Evolutionary conservation across 257 asterid genomes (phyloP).

Genomic region (Cinchona pubescens): DNA sequence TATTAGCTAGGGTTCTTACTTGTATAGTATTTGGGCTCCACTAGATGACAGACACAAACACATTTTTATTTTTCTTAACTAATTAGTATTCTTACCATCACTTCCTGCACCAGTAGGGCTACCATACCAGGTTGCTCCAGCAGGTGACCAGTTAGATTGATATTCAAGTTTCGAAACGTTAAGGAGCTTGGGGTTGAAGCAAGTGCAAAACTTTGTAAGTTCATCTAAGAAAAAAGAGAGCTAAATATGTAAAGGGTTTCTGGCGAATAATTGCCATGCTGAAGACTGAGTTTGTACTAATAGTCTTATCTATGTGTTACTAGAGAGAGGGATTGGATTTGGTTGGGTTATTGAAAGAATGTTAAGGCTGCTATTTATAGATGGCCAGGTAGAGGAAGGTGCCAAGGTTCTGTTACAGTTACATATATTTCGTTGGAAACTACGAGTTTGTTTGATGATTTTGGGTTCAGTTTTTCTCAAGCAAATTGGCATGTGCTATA

Average conservation of each 20-base stretch:
- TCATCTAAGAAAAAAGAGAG: conserved; percentile 31
- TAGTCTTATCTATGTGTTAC: neutral
- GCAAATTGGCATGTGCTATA: neutral
- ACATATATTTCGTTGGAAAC: neutral
- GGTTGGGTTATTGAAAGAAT: neutral
- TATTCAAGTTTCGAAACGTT: conserved; percentile 34
- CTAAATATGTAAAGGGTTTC: conserved; percentile 13
- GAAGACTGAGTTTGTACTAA: neutral
- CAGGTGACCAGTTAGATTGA: conserved; percentile 56
- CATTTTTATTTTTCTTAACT: neutral
- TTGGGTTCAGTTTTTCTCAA: neutral
- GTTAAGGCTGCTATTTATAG: conserved; percentile 20
- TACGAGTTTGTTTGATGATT: neutral
- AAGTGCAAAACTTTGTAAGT: conserved; percentile 33
- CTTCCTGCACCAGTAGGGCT: conserved; percentile 77
- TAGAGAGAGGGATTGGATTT: neutral
- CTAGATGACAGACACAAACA: neutral
- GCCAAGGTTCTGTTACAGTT: neutral
- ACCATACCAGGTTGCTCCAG: conserved; percentile 92
- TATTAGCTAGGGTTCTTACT: too few species aligned
- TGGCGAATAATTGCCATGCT: conserved; percentile 33
- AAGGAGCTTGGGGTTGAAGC: conserved; percentile 52
- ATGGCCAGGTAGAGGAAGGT: neutral
- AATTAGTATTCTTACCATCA: conserved; percentile 56
- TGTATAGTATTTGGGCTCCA: too few species aligned